These are phyloP conservation scores for Kernera saxatilis DNA, from an alignment of 345 rosid genomes.

Conservation along the genomic window DNA sequence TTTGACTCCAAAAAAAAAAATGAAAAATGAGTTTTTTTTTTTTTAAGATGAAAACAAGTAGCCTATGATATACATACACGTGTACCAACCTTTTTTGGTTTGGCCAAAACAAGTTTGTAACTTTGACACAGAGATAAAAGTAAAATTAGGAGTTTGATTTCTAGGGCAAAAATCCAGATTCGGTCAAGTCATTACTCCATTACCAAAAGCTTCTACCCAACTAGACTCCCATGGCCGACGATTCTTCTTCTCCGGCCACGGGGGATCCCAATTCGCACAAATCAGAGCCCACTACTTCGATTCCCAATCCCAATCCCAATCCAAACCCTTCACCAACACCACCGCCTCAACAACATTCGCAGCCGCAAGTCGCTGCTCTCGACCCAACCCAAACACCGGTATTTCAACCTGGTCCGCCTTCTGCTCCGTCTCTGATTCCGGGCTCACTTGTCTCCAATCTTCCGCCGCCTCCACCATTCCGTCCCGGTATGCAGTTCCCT, in stretches of 20 bases:
- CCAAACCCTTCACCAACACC: slow-evolving; percentile 24
- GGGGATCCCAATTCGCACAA: slow-evolving; percentile 29
- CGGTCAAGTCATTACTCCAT: neutral
- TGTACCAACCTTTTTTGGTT: neutral
- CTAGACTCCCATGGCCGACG: slow-evolving; percentile 57
- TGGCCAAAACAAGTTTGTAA: neutral
- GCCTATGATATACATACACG: neutral
- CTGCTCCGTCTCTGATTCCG: slow-evolving; percentile 33
- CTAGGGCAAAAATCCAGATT: slow-evolving; percentile 22
- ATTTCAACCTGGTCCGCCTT: slow-evolving; percentile 20
- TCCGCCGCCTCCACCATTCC: slow-evolving; percentile 55
- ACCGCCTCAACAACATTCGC: slow-evolving; percentile 23
- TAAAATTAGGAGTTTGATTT: neutral
- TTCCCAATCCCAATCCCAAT: slow-evolving; percentile 28
- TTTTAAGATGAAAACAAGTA: neutral
- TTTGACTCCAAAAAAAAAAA: too few species aligned
- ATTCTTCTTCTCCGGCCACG: slow-evolving; percentile 47
- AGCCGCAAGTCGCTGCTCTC: slow-evolving; percentile 24
- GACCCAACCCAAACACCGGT: slow-evolving; percentile 20
- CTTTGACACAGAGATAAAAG: neutral
- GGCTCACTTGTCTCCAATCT: slow-evolving; percentile 33
- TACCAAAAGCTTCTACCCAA: neutral
- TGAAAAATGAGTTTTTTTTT: too few species aligned
- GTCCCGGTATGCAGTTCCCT: slow-evolving; percentile 64
- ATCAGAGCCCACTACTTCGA: slow-evolving; percentile 31